A percentile compares a stretch with the other conserved stretches of the same genome.
Conservation (phyloP, 1,284 basidiomycete species). For the Cutaneotrichosporon sp. region DNA sequence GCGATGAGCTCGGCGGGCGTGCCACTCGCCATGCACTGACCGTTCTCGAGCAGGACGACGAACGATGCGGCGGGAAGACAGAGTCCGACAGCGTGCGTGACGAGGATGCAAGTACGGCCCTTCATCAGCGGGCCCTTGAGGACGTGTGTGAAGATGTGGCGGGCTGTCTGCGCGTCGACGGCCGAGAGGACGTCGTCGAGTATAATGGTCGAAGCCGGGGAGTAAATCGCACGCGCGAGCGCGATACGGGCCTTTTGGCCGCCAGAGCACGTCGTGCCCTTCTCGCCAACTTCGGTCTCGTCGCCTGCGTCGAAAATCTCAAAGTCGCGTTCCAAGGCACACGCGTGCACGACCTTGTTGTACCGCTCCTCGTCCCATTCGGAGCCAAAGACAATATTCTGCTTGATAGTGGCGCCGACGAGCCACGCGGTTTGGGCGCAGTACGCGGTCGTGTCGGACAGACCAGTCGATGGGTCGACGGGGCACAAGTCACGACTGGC, state of each 20-base stretch:
- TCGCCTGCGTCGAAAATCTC: slow-evolving; percentile 54
- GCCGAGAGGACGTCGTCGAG: slow-evolving; percentile 46
- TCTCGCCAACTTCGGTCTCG: slow-evolving; percentile 56
- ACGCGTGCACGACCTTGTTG: slow-evolving; percentile 50
- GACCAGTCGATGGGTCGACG: slow-evolving; percentile 48
- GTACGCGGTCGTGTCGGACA: slow-evolving; percentile 54
- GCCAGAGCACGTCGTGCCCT: slow-evolving; percentile 52
- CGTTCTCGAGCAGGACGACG: slow-evolving; percentile 44
- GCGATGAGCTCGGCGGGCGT: slow-evolving; percentile 33
- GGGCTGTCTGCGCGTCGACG: slow-evolving; percentile 51
- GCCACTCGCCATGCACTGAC: slow-evolving; percentile 35
- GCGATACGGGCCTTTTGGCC: slow-evolving; percentile 48
- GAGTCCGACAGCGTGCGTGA: slow-evolving; percentile 54
- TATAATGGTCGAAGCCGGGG: slow-evolving; percentile 40
- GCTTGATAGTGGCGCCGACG: slow-evolving; percentile 53
- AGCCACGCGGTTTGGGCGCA: slow-evolving; percentile 55
- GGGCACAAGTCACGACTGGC: slow-evolving; percentile 45
- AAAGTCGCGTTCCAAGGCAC: slow-evolving; percentile 53
- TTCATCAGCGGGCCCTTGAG: slow-evolving; percentile 45
- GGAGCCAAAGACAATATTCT: slow-evolving; percentile 55
- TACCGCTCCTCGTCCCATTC: slow-evolving; percentile 49
- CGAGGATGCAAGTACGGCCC: slow-evolving; percentile 51
- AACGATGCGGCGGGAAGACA: slow-evolving; percentile 50
- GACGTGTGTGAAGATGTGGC: slow-evolving; percentile 39
- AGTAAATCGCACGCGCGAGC: slow-evolving; percentile 46